phyloP scores from a whole-genome alignment of 2,329 filamentous ascomycete species.

The Xylariaceae sp. region DNA sequence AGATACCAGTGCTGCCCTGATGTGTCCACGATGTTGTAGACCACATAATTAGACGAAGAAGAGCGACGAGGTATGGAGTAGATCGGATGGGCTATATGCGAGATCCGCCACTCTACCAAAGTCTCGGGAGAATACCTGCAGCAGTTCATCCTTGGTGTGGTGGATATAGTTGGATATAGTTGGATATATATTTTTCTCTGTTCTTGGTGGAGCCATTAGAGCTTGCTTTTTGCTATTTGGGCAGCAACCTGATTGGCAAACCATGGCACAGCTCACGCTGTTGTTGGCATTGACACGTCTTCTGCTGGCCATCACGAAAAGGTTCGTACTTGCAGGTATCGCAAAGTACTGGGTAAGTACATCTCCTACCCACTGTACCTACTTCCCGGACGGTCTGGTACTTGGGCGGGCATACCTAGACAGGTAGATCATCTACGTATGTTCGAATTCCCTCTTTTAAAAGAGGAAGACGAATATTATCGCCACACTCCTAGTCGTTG shows the following conservation, averaged over 20 bases:
- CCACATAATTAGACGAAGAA: no score
- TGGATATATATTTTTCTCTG: conserved; percentile 1
- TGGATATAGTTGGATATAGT: conserved; percentile 3
- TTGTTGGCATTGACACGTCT: not conserved
- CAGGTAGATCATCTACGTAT: conserved; percentile 3
- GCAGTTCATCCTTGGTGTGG: conserved; percentile 3
- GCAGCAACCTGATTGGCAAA: conserved; percentile 26
- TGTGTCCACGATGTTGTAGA: no score
- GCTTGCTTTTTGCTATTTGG: conserved; percentile 25
- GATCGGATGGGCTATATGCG: conserved; percentile 25
- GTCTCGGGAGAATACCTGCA: conserved; percentile 17
- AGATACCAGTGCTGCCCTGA: no score
- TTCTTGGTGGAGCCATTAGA: conserved; percentile 12
- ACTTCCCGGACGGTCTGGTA: not conserved
- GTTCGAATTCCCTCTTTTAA: not conserved
- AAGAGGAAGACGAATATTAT: not conserved
- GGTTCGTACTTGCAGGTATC: conserved; percentile 11
- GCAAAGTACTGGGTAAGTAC: conserved; percentile 3
- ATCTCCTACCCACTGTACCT: not conserved
- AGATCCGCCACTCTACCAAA: conserved; percentile 26
- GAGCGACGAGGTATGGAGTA: conserved; percentile 3
- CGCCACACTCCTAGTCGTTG: conserved; percentile 20
- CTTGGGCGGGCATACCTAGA: not conserved
- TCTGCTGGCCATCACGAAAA: conserved; percentile 7
- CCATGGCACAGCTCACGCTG: no score